phyloP scores from a whole-genome alignment of 257 asterid species.

The Forsythia viridissima region DNA sequence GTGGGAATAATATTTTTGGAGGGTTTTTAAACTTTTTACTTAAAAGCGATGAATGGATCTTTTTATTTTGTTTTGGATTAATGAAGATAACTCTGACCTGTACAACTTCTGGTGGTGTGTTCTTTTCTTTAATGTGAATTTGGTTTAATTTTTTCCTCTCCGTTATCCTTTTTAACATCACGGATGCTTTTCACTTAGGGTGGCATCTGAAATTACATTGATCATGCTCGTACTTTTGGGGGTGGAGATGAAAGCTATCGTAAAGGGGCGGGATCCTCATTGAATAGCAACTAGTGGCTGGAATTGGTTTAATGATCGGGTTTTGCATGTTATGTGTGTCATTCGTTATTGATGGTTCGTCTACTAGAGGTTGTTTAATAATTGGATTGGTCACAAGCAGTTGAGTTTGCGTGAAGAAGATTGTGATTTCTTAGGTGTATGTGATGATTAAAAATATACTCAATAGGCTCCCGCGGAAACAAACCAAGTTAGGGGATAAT shows the following conservation, averaged over 20 bases:
- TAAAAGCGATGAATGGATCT: background rate
- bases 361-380: background rate
- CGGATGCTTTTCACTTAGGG: slow-evolving; percentile 27
- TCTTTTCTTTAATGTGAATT: slow-evolving; percentile 7
- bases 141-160: slow-evolving; percentile 13
- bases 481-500: slow-evolving; percentile 37
- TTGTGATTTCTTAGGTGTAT: slow-evolving; percentile 18
- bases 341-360: background rate
- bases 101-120: background rate
- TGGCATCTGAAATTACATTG: slow-evolving; percentile 17
- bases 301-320: slow-evolving; percentile 17
- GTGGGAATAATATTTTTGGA: background rate
- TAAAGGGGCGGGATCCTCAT: background rate
- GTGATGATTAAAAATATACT: slow-evolving; percentile 46
- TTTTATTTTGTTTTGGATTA: background rate
- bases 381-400: slow-evolving; percentile 8
- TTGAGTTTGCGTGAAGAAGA: slow-evolving; percentile 9
- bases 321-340: background rate
- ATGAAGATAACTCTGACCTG: background rate
- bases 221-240: slow-evolving; percentile 20
- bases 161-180: background rate
- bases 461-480: slow-evolving; percentile 46
- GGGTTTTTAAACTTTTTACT: background rate
- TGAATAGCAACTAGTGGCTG: background rate
- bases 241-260: slow-evolving; percentile 21